These are phyloP conservation scores for Phytophthora cactorum DNA, from an alignment of 352 stramenopile genomes.

Conservation along the genomic window DNA sequence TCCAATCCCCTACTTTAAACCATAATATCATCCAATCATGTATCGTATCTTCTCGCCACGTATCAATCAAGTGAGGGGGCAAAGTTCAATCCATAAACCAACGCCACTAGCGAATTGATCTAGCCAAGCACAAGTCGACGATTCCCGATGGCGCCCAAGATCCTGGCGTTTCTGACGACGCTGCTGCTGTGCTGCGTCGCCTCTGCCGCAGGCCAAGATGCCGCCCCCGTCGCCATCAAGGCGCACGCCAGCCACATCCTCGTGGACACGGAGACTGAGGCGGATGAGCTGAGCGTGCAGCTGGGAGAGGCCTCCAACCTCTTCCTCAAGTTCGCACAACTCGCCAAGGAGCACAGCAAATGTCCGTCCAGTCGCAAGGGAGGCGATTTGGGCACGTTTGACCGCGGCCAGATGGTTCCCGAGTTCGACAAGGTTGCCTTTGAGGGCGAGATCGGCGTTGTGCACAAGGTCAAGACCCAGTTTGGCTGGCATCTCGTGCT, in stretches of 20 bases:
- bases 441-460: slow-evolving; percentile 37
- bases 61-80: slow-evolving; percentile 2
- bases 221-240: slow-evolving; percentile 32
- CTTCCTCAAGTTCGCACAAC: slow-evolving; percentile 66
- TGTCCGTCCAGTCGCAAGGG: slow-evolving; percentile 71
- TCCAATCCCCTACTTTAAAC: not conserved
- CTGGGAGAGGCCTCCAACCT: slow-evolving; percentile 55
- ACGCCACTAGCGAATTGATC: slow-evolving; percentile 11
- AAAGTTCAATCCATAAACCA: not conserved
- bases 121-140: not conserved
- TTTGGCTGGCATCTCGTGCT: slow-evolving; percentile 75
- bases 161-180: slow-evolving; percentile 30
- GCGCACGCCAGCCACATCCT: slow-evolving; percentile 86
- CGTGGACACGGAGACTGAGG: slow-evolving; percentile 71
- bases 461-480: slow-evolving; percentile 86
- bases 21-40: slow-evolving; percentile 6
- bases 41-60: not conserved
- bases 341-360: slow-evolving; percentile 74
- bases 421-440: slow-evolving; percentile 87
- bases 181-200: slow-evolving; percentile 29
- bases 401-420: slow-evolving; percentile 72
- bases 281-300: slow-evolving; percentile 63
- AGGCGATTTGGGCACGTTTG: slow-evolving; percentile 72
- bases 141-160: slow-evolving; percentile 27
- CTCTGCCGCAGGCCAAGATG: slow-evolving; percentile 14